Conservation (phyloP, 305 asterid species). For the Fraxinus nigra region DNA sequence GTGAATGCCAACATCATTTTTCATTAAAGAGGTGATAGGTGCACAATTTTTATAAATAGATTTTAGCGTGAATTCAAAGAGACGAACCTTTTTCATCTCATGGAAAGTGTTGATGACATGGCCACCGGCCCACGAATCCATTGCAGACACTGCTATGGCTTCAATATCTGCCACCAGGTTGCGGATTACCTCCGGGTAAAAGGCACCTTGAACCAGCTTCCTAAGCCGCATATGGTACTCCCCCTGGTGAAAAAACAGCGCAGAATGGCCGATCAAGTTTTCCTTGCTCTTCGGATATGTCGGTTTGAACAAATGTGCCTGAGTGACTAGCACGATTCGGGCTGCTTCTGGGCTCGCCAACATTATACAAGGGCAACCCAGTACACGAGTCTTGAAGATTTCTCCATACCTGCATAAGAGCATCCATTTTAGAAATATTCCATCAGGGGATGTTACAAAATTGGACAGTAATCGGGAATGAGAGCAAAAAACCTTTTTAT, state of each 20-base stretch:
- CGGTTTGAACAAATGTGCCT: constrained; percentile 78
- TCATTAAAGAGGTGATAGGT: background rate
- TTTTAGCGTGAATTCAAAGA: background rate
- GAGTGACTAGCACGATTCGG: constrained; percentile 62
- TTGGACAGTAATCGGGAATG: background rate
- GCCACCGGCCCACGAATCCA: constrained; percentile 49
- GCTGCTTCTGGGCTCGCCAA: constrained; percentile 90
- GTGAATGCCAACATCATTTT: background rate
- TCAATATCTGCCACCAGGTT: constrained; percentile 45
- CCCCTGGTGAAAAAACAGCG: constrained; percentile 80
- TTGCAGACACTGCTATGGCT: constrained; percentile 41
- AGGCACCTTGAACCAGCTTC: constrained; percentile 54
- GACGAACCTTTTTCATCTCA: constrained; percentile 70
- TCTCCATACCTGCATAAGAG: constrained; percentile 64
- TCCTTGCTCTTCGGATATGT: constrained; percentile 85
- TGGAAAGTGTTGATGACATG: constrained; percentile 48
- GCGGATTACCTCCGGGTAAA: constrained; percentile 58
- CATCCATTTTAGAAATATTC: background rate
- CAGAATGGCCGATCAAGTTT: constrained; percentile 64
- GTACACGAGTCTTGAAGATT: constrained; percentile 73
- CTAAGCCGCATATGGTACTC: constrained; percentile 64
- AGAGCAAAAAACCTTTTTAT: constrained; percentile 43
- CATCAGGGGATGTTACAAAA: background rate
- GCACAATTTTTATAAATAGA: background rate
- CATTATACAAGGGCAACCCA: constrained; percentile 86